Evolutionary conservation across 352 stramenopile species (phyloP).

Genomic region (Nothophytophthora sp.): DNA sequence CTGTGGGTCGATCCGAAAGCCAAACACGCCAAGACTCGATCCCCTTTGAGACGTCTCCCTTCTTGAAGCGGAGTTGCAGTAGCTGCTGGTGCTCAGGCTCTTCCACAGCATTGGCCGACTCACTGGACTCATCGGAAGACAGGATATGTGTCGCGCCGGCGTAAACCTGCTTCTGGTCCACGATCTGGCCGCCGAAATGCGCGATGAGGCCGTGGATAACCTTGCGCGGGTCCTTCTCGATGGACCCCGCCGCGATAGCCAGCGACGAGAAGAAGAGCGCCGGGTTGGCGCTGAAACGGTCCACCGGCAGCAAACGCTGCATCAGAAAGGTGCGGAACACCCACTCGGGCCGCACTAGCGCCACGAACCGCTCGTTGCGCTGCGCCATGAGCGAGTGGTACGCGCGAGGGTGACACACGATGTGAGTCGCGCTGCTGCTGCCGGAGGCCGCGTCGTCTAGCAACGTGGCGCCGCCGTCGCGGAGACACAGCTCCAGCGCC

Average conservation of each 20-base stretch:
- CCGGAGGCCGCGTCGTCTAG: constrained; percentile 24
- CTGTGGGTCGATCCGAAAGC: constrained; percentile 26
- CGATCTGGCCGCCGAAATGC: constrained; percentile 80
- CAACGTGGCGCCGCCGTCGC: constrained; percentile 59
- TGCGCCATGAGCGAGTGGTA: constrained; percentile 49
- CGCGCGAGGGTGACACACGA: constrained; percentile 66
- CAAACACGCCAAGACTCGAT: constrained; percentile 49
- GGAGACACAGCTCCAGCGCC: constrained; percentile 60
- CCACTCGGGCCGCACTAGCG: constrained; percentile 78
- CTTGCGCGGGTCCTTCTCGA: constrained; percentile 80
- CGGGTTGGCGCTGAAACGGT: constrained; percentile 80
- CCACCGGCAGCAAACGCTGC: constrained; percentile 58
- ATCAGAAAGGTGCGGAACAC: constrained; percentile 75
- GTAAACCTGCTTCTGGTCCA: constrained; percentile 51
- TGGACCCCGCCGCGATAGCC: constrained; percentile 64
- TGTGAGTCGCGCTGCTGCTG: constrained; percentile 43
- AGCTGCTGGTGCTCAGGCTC: constrained; percentile 38
- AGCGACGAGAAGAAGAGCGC: constrained; percentile 77
- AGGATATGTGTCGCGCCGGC: constrained; percentile 72
- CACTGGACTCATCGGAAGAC: constrained; percentile 47
- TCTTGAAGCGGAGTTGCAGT: constrained; percentile 49
- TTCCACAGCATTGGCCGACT: constrained; percentile 11
- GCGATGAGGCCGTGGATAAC: constrained; percentile 80
- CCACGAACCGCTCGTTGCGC: constrained; percentile 70
- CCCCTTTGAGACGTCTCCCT: constrained; percentile 36